Conservation (phyloP, 73 alveolate species). For the Paraurostyla sp. region DNA sequence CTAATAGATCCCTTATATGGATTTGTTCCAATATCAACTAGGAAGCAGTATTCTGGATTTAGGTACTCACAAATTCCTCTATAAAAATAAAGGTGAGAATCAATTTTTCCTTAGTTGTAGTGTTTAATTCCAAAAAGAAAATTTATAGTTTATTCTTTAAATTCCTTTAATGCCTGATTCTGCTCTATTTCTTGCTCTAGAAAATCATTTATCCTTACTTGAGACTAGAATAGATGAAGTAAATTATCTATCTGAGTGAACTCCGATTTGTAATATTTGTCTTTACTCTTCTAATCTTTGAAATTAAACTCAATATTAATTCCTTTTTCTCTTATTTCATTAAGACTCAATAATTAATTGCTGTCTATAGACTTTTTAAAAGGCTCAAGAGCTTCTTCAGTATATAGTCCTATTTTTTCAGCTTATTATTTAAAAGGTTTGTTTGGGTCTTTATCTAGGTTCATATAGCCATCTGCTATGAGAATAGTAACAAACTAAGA, state of each 20-base stretch:
- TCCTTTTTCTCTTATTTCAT: background rate
- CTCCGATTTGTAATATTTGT: background rate
- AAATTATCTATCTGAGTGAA: conserved; percentile 14
- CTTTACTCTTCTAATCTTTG: background rate
- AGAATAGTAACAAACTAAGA: conserved; percentile 35
- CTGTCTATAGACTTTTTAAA: conserved; percentile 1
- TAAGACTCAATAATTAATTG: too few relatives aligned
- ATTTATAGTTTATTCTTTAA: background rate
- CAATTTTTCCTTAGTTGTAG: conserved; percentile 64
- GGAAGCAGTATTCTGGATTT: conserved; percentile 63
- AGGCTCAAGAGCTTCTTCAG: background rate
- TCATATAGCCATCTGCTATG: conserved; percentile 67
- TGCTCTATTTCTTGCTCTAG: background rate
- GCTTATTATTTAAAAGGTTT: too few relatives aligned
- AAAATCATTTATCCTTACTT: background rate
- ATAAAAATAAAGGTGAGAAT: conserved; percentile 67
- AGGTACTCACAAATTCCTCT: conserved; percentile 65
- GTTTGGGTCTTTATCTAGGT: conserved; percentile 25
- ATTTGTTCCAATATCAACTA: conserved; percentile 68
- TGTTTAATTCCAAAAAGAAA: conserved; percentile 68
- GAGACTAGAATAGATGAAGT: conserved; percentile 32
- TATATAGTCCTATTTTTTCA: background rate
- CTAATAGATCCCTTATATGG: conserved; percentile 49
- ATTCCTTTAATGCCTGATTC: background rate
- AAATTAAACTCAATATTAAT: conserved; percentile 1